Evolutionary conservation across 2,329 filamentous ascomycete species (phyloP).

Genomic region (Chrysoporthe deuterocubensis): DNA sequence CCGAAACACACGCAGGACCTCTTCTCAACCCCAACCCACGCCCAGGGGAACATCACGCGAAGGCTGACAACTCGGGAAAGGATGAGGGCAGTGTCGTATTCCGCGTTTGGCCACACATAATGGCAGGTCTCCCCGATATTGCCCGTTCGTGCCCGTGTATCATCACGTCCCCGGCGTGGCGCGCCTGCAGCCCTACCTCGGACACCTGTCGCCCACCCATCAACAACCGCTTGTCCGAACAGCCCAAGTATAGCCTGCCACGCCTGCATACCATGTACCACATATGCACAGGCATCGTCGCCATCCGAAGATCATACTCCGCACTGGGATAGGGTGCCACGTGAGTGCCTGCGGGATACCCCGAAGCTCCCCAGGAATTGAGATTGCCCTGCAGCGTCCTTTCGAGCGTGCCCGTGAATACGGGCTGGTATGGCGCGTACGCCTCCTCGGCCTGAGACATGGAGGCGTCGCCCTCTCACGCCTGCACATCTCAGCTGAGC

Average conservation of each 20-base stretch:
- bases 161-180: background rate
- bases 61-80: too few relatives aligned
- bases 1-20: too few relatives aligned
- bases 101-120: background rate
- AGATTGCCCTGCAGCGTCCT: background rate
- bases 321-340: too few relatives aligned
- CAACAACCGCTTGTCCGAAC: background rate
- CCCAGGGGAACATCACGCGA: too few relatives aligned
- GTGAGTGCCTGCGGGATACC: too few relatives aligned
- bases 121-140: background rate
- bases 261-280: too few relatives aligned
- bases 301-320: too few relatives aligned
- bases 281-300: too few relatives aligned
- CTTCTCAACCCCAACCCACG: too few relatives aligned
- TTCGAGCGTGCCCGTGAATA: background rate
- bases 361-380: background rate
- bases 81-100: background rate
- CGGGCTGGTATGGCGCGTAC: background rate
- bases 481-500: background rate
- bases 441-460: background rate
- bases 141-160: background rate
- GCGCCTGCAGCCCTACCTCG: conserved; percentile 10
- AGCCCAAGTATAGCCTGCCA: too few relatives aligned
- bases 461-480: background rate
- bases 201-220: conserved; percentile 24